Evolutionary conservation across 352 stramenopile genomes (phyloP), one percentile per base, ranked within the genome.

Genomic region (Pythium sukuiense): DNA sequence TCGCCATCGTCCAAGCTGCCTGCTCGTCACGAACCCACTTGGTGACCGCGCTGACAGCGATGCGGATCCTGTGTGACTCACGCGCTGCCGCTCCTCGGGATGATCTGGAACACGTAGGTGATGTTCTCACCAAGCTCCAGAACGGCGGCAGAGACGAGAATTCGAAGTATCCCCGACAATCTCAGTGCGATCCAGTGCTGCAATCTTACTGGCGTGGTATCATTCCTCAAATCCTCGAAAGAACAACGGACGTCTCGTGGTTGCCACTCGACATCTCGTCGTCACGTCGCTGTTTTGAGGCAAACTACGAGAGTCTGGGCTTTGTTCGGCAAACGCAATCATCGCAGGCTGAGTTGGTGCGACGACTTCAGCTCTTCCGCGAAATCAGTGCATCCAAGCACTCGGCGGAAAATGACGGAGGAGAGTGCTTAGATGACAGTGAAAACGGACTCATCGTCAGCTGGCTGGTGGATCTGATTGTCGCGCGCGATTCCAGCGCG

Each of bases 51-150:
- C 52, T 58, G 30, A 30, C 52, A 6, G 14, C 52, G 2, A 58
- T 58, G 52, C 29, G 52, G 11, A 58, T 45, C 24, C 52, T 58
- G 30, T 58, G 45, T 12, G 52, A 45, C 33, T 41, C 33, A 11
- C 33, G 32, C 32, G 30, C 20, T 24, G 20, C 20, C 20, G 20
- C 20, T 45, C 33, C 8, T 18, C 48, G 24, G 8, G 24, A 55
- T 35, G 9, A 52, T 35, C 48, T 55, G 1, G 48, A 55, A 20
- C 29, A 30, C 29, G 16, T 46, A 5, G 30, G 33, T 4, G 30
- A 29, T 6, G 52, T 58, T 29, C 30, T 58, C 2, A n/a, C n/a
- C 16, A 5, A 16, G n/a, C 48, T 55, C 5, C 24, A 35, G 6
- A 24, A 20, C 24, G 48, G 48, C n/a, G 11, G 24, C 6, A 35